Conservation (phyloP, 352 stramenopile species). For the Phytophthora vignae region DNA sequence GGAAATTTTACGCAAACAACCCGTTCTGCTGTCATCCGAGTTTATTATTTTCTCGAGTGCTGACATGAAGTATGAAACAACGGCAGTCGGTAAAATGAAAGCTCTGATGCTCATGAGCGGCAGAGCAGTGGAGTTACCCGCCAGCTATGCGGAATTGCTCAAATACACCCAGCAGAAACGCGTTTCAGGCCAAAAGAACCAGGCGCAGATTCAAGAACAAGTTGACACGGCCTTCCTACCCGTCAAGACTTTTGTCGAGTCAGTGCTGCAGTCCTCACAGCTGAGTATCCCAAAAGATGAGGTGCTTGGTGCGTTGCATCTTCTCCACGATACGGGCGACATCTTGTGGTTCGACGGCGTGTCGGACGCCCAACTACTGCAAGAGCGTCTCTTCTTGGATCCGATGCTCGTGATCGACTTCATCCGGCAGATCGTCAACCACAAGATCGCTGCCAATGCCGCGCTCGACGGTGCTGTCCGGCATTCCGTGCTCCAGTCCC, state of each 20-base stretch:
- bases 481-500: neutral
- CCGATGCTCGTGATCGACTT: slow-evolving; percentile 18
- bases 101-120: neutral
- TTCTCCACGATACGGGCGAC: neutral
- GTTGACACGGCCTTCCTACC: neutral
- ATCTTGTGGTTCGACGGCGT: neutral
- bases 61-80: neutral
- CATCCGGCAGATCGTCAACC: slow-evolving; percentile 21
- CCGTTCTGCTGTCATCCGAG: neutral
- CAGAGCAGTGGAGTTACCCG: neutral
- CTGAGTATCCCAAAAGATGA: neutral
- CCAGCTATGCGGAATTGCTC: neutral
- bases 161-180: neutral
- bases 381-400: slow-evolving; percentile 9
- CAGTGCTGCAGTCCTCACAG: neutral
- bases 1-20: neutral
- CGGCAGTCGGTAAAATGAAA: neutral
- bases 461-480: neutral
- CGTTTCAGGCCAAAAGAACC: neutral
- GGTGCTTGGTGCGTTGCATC: neutral
- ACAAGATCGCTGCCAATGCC: slow-evolving; percentile 4
- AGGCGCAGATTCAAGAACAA: neutral
- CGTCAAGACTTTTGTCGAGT: neutral
- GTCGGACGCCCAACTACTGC: neutral
- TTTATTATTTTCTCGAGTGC: neutral